Conservation (phyloP, 225 moss, liverwort and hornwort species). For the Climacium dendroides region DNA sequence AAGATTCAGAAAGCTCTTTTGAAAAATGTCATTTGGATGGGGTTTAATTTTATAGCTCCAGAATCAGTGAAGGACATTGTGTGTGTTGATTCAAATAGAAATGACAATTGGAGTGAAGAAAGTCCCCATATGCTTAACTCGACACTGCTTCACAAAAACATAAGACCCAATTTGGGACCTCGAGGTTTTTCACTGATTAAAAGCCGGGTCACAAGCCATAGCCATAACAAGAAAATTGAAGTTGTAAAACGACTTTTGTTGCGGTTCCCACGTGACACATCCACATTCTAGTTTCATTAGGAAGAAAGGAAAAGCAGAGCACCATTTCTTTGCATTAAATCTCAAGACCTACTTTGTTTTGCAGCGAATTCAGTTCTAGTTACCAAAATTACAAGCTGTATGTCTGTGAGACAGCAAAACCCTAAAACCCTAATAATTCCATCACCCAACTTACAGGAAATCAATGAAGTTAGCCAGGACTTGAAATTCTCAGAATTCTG, state of each 20-base stretch:
- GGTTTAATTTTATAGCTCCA: background rate
- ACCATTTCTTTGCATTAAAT: background rate
- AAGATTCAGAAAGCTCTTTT: background rate
- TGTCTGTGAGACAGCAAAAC: background rate
- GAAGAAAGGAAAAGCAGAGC: background rate
- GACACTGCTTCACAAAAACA: background rate
- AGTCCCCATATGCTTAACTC: background rate
- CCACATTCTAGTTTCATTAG: background rate
- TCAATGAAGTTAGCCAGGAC: background rate
- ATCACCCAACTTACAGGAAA: background rate
- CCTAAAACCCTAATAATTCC: background rate
- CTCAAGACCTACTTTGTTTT: background rate
- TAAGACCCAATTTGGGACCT: background rate
- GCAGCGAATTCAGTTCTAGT: background rate
- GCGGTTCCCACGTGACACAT: background rate
- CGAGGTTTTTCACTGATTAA: background rate
- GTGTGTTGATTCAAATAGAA: background rate
- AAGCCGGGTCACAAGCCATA: background rate
- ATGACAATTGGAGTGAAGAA: background rate
- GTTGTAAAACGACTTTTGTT: background rate
- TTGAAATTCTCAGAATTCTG: background rate
- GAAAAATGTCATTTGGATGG: background rate
- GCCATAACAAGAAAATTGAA: background rate
- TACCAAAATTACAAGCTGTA: background rate
- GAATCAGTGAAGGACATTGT: background rate